Conservation (phyloP, 164 flowering plant genomes). For the Vitis rotundifolia region DNA sequence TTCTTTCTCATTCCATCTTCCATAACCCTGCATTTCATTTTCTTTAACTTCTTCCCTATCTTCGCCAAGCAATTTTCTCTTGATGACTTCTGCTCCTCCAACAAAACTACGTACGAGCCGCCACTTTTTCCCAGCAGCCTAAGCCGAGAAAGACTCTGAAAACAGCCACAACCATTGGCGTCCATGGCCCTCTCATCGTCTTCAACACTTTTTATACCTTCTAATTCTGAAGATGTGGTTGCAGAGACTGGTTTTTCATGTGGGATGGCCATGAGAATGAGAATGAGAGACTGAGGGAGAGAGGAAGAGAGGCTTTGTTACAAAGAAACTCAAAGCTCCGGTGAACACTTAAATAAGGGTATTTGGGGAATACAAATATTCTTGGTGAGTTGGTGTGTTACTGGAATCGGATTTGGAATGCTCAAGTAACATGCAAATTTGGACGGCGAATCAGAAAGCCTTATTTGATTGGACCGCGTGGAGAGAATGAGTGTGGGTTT, state of each 20-base stretch:
- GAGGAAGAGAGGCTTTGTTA: no score
- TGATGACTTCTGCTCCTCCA: neutral
- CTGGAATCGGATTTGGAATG: no score
- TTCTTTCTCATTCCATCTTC: slow-evolving; percentile 35
- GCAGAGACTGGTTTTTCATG: neutral
- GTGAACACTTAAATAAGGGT: no score
- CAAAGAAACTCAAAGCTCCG: no score
- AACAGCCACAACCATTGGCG: neutral
- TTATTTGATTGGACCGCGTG: no score
- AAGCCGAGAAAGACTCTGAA: neutral
- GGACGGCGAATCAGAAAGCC: no score
- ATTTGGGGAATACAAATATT: no score
- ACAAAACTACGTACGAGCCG: no score
- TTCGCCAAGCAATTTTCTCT: slow-evolving; percentile 11
- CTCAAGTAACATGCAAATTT: no score
- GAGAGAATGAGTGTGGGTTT: neutral
- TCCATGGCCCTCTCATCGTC: neutral
- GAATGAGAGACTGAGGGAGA: neutral
- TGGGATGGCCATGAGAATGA: neutral
- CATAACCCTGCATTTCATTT: slow-evolving; percentile 23
- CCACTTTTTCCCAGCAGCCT: no score
- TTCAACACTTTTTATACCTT: neutral
- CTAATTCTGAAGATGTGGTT: neutral
- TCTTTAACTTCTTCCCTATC: slow-evolving; percentile 15
- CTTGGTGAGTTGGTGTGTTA: no score